A percentile compares a stretch with the other conserved stretches of the same genome.
phyloP scores from a whole-genome alignment of 129 eudicot species.

The Tagetes patula region DNA sequence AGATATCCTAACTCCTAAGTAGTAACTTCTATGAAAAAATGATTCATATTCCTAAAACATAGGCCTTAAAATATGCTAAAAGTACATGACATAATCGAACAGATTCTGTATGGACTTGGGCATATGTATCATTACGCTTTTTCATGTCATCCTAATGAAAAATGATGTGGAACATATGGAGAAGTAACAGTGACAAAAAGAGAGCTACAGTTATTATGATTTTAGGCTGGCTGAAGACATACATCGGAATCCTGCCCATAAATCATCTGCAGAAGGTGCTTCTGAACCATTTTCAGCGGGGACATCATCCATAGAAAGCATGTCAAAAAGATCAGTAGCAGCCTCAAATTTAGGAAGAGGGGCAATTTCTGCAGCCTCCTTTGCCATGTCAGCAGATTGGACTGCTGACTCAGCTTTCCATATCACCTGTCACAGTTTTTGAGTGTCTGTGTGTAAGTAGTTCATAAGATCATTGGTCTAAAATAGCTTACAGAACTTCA shows the following conservation, averaged over 20 bases:
- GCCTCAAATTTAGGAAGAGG: slow-evolving; percentile 63
- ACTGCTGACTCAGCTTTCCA: slow-evolving; percentile 52
- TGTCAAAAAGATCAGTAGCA: slow-evolving; percentile 90
- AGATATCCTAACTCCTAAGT: not conserved
- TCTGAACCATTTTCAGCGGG: slow-evolving; percentile 56
- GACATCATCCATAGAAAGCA: slow-evolving; percentile 73
- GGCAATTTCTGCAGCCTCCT: slow-evolving; percentile 45
- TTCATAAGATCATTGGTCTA: slow-evolving; percentile 9
- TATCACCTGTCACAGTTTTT: slow-evolving; percentile 42
- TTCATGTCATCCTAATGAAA: not conserved
- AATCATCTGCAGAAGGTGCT: slow-evolving; percentile 62
- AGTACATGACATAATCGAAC: not conserved
- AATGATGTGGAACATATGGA: not conserved
- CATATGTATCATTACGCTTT: not conserved
- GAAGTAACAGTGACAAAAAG: not conserved
- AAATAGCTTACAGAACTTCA: not conserved
- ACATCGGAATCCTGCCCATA: slow-evolving; percentile 95
- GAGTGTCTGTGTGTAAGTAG: slow-evolving; percentile 12
- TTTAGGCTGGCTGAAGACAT: slow-evolving; percentile 26
- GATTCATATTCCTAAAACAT: not conserved
- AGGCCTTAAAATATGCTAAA: not conserved
- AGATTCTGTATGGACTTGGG: too few species aligned
- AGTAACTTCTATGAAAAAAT: not conserved
- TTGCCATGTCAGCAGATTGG: slow-evolving; percentile 39
- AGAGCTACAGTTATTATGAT: not conserved